Evolutionary conservation across 2,329 filamentous ascomycete species (phyloP).

Genomic region (Diplodia intermedia): DNA sequence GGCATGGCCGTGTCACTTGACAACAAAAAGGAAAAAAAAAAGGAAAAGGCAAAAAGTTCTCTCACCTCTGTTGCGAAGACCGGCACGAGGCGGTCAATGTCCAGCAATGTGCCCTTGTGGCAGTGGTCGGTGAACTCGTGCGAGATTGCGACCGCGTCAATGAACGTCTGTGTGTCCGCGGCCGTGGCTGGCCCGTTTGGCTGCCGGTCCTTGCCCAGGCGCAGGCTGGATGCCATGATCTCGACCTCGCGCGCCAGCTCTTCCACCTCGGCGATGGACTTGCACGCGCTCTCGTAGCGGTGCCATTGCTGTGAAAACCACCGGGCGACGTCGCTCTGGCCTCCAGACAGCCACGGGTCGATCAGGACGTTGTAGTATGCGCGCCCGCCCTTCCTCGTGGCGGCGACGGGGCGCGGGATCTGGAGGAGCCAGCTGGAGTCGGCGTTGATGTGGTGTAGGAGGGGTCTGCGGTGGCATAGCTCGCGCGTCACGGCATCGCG

Average conservation of each 20-base stretch:
- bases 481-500: constrained; percentile 49
- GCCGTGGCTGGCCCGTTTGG: constrained; percentile 33
- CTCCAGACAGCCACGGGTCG: constrained; percentile 69
- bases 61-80: constrained; percentile 63
- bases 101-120: constrained; percentile 65
- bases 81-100: constrained; percentile 61
- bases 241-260: constrained; percentile 60
- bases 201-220: constrained; percentile 33
- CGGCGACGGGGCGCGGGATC: constrained; percentile 61
- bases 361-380: constrained; percentile 69
- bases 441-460: constrained; percentile 70
- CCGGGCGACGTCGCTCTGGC: constrained; percentile 67
- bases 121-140: constrained; percentile 76
- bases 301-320: constrained; percentile 74
- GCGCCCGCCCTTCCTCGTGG: constrained; percentile 52
- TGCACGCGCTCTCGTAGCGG: constrained; percentile 55
- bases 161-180: constrained; percentile 45
- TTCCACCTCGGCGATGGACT: constrained; percentile 64
- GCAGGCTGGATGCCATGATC: constrained; percentile 41
- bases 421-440: constrained; percentile 73
- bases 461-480: constrained; percentile 53
- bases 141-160: constrained; percentile 66
- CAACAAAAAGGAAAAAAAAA: no score
- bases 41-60: neutral
- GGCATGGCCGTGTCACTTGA: neutral